Evolutionary conservation across 2,329 filamentous ascomycete species (phyloP).

Genomic region (Pseudocercospora fijiensis): DNA sequence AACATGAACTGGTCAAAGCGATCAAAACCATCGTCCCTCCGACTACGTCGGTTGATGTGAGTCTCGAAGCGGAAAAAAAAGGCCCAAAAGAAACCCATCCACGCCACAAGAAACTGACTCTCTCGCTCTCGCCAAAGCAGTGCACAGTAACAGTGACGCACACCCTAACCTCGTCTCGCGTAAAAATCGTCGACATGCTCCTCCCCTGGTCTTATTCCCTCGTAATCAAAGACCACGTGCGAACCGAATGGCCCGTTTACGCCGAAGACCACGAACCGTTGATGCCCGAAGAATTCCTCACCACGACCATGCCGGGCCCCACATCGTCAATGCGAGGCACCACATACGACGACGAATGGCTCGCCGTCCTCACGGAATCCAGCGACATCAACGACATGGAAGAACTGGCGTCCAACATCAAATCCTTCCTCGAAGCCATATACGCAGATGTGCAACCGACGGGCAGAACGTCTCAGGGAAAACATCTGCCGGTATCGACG

Average conservation of each 20-base stretch:
- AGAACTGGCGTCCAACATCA: not conserved
- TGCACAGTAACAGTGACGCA: constrained; percentile 2
- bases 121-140: not conserved
- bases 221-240: constrained; percentile 1
- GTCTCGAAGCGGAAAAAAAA: not conserved
- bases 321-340: not conserved
- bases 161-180: not conserved
- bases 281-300: constrained; percentile 6
- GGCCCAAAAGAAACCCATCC: not conserved
- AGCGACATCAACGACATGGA: not conserved
- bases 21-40: constrained; percentile 1
- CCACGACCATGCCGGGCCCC: not conserved
- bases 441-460: not conserved
- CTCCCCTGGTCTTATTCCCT: not conserved
- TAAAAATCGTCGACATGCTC: not conserved
- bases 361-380: not conserved
- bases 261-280: not conserved
- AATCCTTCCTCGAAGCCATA: not conserved
- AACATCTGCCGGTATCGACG: not conserved
- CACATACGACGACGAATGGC: not conserved
- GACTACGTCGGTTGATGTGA: not conserved
- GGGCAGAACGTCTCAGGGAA: not conserved
- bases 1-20: not conserved
- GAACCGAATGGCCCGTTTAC: not conserved
- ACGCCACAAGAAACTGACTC: not conserved